Base-by-base conservation (phyloP, 495 filamentous ascomycete species). In the Pyronema omphalodes region DNA sequence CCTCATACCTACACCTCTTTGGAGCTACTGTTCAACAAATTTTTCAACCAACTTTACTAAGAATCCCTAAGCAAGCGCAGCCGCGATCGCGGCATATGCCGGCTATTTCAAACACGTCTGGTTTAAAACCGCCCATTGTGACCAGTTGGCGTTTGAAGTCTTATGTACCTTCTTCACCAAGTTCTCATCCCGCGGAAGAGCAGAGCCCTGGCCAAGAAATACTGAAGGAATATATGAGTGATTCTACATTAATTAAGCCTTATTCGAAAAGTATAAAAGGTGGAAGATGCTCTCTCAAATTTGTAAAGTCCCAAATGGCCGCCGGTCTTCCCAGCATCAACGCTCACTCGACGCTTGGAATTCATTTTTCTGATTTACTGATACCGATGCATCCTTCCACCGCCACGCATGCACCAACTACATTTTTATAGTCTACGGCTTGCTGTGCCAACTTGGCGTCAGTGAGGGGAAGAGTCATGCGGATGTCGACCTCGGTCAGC, bases 351-450 rank as follows among this genome's bases (percentile, higher is more conserved):
- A 5, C 23, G 23, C 23, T 29, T 29, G 44, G 17, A 47, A 47
- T 47, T 29, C 23, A 58, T 86, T 82, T 29, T 29, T 29, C 23
- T 29, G 23, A 29, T 29, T 29, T 4, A 88, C 78, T 85, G 59
- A 87, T 78, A 55, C 82, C 82, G 15, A 85, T 73, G 63, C 83
- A 86, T 66, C 78, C 80, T 9, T 70, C 55, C 61, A 79, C 71
- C 14, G 43, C 53, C 52, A 64, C 44, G 35, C 65, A 67, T 23
- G 65, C 65, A 15, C 51, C 58, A 29, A 76, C 74, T 43, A 81
- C 73, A 46, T 75, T 71, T 18, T 73, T 69, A 60, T 83, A 87
- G 67, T 86, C 81, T 19, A 67, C 67, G 14, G 68, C 70, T 69
- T 86, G 81, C 67, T 76, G 71, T 9, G 64, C 60, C 15, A 80